Base-by-base conservation (phyloP, 768 basidiomycete species). In the Tylopilus cervinicoccineus region DNA sequence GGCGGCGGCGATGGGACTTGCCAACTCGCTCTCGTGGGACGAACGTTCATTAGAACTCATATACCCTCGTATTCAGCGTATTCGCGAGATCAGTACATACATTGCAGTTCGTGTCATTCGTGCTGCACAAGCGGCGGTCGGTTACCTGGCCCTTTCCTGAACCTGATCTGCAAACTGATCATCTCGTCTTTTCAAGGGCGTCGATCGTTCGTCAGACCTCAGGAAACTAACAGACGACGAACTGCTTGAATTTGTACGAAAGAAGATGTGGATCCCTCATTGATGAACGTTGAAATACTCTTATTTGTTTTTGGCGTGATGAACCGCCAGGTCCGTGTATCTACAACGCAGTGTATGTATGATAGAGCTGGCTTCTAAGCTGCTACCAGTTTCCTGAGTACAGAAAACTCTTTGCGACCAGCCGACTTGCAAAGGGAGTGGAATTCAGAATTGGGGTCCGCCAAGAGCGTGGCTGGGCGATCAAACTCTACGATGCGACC, bases 61-160 rank as follows among this genome's bases (percentile, higher is more conserved):
- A 8, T 96, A 96, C 68, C 93, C 94, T 38, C 80, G 81, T 40
- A 75, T 95, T 48, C 80, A 86, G 59, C 78, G 93, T 58, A 84
- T 96, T 55, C 77, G 93, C 28, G 89, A 93, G 63, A 92, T 95
- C 59, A 88, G 85, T 56, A 80, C 80, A 2, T 64, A 74, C 43
- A 88, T 96, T 50, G 87, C 90, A 13, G 71, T 72, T 47, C 71
- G 75, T 37, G 90, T 95, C 48, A 86, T 94, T 61, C 81, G 84
- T 45, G 76, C 81, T 32, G 90, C 92, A 31, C 92, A 94, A 67
- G 75, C 79, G 49, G 83, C 83, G 50, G 84, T 85, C 59, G 54
- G 79, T 73, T 3, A 23, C 26, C 44, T 47, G 22, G n/a, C 33
- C n/a, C 28, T 54, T 57, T 40, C n/a, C 17, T 55, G 51, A 8